Base-by-base conservation (phyloP, 2,329 filamentous ascomycete species). In the Colletotrichum spinosum region DNA sequence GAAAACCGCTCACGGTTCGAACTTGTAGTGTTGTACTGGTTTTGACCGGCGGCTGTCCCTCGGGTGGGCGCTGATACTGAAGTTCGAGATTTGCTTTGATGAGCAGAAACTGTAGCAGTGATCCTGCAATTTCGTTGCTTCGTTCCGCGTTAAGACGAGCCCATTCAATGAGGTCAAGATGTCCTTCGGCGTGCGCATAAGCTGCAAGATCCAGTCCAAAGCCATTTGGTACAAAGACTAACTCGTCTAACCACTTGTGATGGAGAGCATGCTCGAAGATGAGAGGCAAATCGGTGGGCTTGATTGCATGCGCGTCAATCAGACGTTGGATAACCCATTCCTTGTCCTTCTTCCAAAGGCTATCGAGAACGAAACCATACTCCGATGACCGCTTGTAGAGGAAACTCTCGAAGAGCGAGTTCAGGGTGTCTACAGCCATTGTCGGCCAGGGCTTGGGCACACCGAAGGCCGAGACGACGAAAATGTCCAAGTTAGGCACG, bases 191-290 rank as follows among this genome's bases (percentile, higher is more conserved):
- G 76, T 97, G 93, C 4, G 93, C 94, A 53, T 94, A 86, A 45
- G 94, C 92, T 13, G 93, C 92, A 51, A 98, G 86, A 74, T 98
- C 95, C 65, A 97, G 86, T 9, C 92, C 93, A 73, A 98, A 93
- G 0, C 92, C 93, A 71, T 91, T 97, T 6, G 89, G 88, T 45
- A 94, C 86, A 68, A 90, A 90, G 15, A 94, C 88, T 25, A 98
- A 82, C 57, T 92, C 89, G 60, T 95, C 91, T 5, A 97, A 84
- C 95, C 95, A 98, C 44, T 87, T 86, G 72, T 96, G 92, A 72
- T 92, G 90, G 41, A 92, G 81, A 2, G 93, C 92, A 72, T 97
- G 93, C 58, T 82, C 80, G 34, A 81, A 81, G 33, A 82, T 76
- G 8, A 81, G 70, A 2, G 79, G 78, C 17, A 82, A 71, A 63